A percentile compares a stretch with the other conserved stretches of the same genome.
Conservation (phyloP, 2,329 filamentous ascomycete species). For the Arthrinium puccinioides region DNA sequence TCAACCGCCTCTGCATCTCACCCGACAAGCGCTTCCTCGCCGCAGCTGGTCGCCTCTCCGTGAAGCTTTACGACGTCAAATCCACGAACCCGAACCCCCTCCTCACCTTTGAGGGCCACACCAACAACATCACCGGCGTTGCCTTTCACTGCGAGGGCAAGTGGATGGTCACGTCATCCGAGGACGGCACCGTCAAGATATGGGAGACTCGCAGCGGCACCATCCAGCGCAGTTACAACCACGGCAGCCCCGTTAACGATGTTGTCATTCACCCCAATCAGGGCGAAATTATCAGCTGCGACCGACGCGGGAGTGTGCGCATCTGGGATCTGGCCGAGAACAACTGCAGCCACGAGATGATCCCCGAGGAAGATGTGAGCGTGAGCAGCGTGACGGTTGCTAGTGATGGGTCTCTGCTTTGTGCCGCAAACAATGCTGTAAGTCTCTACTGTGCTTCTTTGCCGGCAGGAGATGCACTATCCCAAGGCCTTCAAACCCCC, state of each 20-base stretch:
- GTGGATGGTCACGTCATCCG: constrained; percentile 98
- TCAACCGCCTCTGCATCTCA: constrained; percentile 96
- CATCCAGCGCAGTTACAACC: constrained; percentile 88
- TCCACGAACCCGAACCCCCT: constrained; percentile 94
- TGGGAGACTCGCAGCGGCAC: constrained; percentile 86
- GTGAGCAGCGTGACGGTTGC: constrained; percentile 94
- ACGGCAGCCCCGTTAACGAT: constrained; percentile 86
- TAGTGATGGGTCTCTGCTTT: constrained; percentile 85
- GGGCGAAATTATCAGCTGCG: constrained; percentile 94
- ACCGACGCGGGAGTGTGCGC: constrained; percentile 83
- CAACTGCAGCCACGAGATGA: constrained; percentile 91
- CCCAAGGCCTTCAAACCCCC: neutral
- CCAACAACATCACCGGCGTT: constrained; percentile 90
- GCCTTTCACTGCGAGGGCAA: constrained; percentile 98
- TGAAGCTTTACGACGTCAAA: constrained; percentile 98
- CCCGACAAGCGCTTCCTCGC: constrained; percentile 96
- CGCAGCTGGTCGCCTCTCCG: constrained; percentile 69
- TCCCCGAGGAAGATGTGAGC: constrained; percentile 90
- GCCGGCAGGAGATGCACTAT: no score
- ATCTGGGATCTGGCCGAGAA: constrained; percentile 98
- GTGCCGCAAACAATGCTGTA: constrained; percentile 87
- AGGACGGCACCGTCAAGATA: constrained; percentile 94
- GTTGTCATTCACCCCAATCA: constrained; percentile 99
- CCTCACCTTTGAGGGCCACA: constrained; percentile 92
- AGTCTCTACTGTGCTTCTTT: constrained; percentile 13